Percentiles rank a stretch among this genome's conserved stretches.
phyloP scores from a whole-genome alignment of 768 basidiomycete genomes.

The Pleurotus eryngii region DNA sequence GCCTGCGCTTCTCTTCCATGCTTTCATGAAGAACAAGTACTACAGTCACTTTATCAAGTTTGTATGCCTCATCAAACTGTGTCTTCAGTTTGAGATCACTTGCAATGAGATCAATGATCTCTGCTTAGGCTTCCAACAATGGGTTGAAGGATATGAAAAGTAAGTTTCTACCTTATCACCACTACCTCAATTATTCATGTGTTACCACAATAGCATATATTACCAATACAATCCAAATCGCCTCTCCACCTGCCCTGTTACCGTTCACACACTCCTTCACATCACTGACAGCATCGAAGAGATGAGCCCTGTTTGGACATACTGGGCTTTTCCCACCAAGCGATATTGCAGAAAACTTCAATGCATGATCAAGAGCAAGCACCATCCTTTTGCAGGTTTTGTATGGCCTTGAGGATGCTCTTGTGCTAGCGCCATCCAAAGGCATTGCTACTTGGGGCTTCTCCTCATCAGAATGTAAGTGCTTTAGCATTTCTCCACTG shows the following conservation, averaged over 20 bases:
- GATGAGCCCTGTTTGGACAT: slow-evolving; percentile 32
- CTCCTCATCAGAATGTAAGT: slow-evolving; percentile 10
- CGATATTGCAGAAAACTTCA: slow-evolving; percentile 29
- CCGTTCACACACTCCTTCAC: slow-evolving; percentile 23
- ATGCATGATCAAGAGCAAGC: slow-evolving; percentile 23
- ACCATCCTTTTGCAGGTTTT: slow-evolving; percentile 26
- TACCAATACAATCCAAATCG: slow-evolving; percentile 21
- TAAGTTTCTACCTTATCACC: slow-evolving; percentile 9
- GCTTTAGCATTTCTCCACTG: too few relatives aligned
- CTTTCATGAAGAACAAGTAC: slow-evolving; percentile 30
- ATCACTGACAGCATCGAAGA: slow-evolving; percentile 28
- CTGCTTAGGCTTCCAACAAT: slow-evolving; percentile 13
- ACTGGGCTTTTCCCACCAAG: slow-evolving; percentile 39
- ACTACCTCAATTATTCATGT: too few relatives aligned
- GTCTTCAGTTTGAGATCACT: slow-evolving; percentile 33
- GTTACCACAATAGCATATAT: slow-evolving; percentile 19
- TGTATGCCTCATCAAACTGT: slow-evolving; percentile 30
- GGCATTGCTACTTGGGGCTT: neutral
- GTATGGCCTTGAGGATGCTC: slow-evolving; percentile 21
- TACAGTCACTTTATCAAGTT: slow-evolving; percentile 41
- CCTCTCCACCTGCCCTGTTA: slow-evolving; percentile 25
- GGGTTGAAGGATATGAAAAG: slow-evolving; percentile 38
- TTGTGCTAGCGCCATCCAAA: slow-evolving; percentile 13
- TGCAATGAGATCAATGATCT: slow-evolving; percentile 20
- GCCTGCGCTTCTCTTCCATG: slow-evolving; percentile 31